Base-by-base conservation (phyloP, 2,329 filamentous ascomycete species). In the Leptographium wingfieldii region DNA sequence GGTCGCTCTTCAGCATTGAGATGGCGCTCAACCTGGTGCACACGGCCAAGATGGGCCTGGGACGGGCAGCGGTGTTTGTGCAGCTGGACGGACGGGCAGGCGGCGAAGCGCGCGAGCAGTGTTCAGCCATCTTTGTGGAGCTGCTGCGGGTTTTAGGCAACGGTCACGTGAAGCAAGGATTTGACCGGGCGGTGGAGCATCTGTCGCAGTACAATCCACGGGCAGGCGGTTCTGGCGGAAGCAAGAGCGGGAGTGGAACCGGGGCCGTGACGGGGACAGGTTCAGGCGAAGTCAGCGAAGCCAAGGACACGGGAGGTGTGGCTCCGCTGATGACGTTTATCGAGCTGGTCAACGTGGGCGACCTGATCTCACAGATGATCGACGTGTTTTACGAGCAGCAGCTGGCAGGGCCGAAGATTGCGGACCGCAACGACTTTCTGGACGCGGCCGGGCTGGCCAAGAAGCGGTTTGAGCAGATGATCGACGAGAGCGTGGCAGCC, bases 331-430 rank as follows among this genome's bases (percentile, higher is more conserved):
- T 96, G 54, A 96, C 90, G 0, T 99, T 99, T 68, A 84, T 99
- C 63, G 94, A 99, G 73, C 82, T 99, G 33, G 94, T 99, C 71
- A 99, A 99, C 69, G 92, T 99, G 0, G 94, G 94, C 61, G 94
- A 99, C 71, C 79, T 99, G 61, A 99, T 99, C 67, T 90, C 95
- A 62, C 94, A 99, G 72, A 99, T 99, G 94, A 84, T 99, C 61
- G 94, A 99, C 70, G 91, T 99, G 40, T 99, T 99, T 70, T 99
- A 95, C 73, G 88, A 95, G 70, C 94, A 97, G 73, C 94, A 99
- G 74, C 81, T 99, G 33, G 84, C 91, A 6, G 82, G 84, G 0
- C 83, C 88, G 16, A 88, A 88, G 67, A 85, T 99, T 58, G 88
- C 88, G 1, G 92, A 97, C 69, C 85, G 88, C 52, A 95, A 95